A percentile compares a stretch with the other conserved stretches of the same genome.
These are phyloP conservation scores for Aspergillus cavernicola DNA, from an alignment of 495 filamentous ascomycete genomes.

Conservation along the genomic window DNA sequence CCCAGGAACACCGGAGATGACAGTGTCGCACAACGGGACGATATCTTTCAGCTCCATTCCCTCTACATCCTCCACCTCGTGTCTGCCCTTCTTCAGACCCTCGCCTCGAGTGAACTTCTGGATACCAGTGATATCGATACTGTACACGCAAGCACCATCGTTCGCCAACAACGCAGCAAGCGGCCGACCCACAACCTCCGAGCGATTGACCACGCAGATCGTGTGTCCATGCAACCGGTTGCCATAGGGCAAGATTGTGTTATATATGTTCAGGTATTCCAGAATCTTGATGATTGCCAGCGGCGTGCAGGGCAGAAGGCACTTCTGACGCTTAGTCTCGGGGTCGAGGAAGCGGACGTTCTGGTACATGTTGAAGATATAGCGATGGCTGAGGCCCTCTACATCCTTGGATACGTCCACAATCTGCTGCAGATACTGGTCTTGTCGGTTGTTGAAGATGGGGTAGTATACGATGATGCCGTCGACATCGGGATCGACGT, in stretches of 20 bases:
- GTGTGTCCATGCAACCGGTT: slow-evolving; percentile 88
- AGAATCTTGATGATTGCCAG: slow-evolving; percentile 94
- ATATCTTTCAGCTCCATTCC: slow-evolving; percentile 74
- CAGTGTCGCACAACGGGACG: slow-evolving; percentile 82
- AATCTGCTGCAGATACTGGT: slow-evolving; percentile 94
- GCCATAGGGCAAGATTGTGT: slow-evolving; percentile 89
- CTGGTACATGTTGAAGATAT: slow-evolving; percentile 99
- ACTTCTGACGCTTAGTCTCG: slow-evolving; percentile 72
- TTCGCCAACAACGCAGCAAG: slow-evolving; percentile 94
- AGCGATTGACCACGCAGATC: slow-evolving; percentile 91
- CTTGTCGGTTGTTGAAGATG: slow-evolving; percentile 84
- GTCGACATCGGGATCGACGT: slow-evolving; percentile 70
- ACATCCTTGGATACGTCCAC: slow-evolving; percentile 88
- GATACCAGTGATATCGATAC: slow-evolving; percentile 87
- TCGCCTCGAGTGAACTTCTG: slow-evolving; percentile 86
- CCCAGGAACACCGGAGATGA: slow-evolving; percentile 89
- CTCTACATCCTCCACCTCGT: slow-evolving; percentile 77
- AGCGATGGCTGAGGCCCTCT: slow-evolving; percentile 87
- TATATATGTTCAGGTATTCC: slow-evolving; percentile 93
- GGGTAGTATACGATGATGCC: slow-evolving; percentile 99
- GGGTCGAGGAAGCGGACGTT: slow-evolving; percentile 91
- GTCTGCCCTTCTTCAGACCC: slow-evolving; percentile 74
- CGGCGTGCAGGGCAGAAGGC: slow-evolving; percentile 90
- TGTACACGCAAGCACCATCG: slow-evolving; percentile 92
- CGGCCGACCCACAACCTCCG: slow-evolving; percentile 90